A percentile compares a stretch with the other conserved stretches of the same genome.
phyloP scores from a whole-genome alignment of 1,284 basidiomycete genomes.

The Naganishia albida region DNA sequence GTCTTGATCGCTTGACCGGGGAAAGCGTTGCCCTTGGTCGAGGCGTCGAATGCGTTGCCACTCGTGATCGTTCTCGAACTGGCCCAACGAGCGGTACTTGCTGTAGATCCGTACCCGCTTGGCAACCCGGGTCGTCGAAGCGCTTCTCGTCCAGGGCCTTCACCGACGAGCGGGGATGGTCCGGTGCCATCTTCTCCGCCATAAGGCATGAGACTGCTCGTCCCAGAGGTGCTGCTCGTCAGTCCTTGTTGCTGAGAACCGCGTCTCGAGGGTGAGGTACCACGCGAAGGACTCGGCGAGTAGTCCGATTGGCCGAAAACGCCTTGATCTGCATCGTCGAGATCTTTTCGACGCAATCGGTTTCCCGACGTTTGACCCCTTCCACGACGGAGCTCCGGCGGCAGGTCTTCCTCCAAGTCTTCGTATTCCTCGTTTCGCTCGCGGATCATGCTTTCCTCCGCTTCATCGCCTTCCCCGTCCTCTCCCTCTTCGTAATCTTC shows the following conservation, averaged over 20 bases:
- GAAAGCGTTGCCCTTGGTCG: conserved; percentile 1
- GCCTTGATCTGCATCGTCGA: conserved; percentile 5
- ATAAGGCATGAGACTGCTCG: not conserved
- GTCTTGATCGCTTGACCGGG: not conserved
- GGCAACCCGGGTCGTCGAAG: conserved; percentile 2
- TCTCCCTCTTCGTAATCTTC: conserved; percentile 38
- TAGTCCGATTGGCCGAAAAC: conserved; percentile 24
- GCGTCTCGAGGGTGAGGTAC: conserved; percentile 8
- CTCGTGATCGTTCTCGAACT: conserved; percentile 29
- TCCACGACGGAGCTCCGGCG: conserved; percentile 7
- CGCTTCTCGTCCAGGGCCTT: conserved; percentile 16
- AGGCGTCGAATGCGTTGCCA: conserved; percentile 29
- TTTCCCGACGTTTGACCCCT: not conserved
- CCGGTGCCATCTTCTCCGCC: not conserved
- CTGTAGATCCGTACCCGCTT: not conserved
- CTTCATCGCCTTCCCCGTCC: conserved; percentile 35
- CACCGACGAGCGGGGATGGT: conserved; percentile 1
- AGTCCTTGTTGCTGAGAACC: not conserved
- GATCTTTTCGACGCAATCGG: conserved; percentile 12
- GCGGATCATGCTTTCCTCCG: conserved; percentile 15
- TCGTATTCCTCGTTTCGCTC: conserved; percentile 13
- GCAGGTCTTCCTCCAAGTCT: conserved; percentile 20
- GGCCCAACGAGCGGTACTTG: conserved; percentile 6
- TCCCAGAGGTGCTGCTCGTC: not conserved
- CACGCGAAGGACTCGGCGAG: conserved; percentile 26